Evolutionary conservation across 2,329 filamentous ascomycete genomes (phyloP).

Genomic region (Purpureocillium lavendulum): DNA sequence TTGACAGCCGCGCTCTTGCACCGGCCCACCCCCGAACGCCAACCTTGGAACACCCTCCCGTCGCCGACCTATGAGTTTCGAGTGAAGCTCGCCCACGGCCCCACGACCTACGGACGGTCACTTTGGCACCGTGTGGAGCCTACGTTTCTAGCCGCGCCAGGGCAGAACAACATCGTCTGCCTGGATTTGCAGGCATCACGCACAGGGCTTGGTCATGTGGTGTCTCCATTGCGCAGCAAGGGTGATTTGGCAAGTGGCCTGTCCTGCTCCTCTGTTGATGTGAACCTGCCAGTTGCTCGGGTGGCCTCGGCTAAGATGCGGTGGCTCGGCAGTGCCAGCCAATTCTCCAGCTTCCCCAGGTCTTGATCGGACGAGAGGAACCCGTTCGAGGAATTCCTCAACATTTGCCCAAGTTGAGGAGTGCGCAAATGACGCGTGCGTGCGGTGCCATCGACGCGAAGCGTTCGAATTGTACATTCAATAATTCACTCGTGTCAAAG

Average conservation of each 20-base stretch:
- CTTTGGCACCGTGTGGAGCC: conserved; percentile 25
- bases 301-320: not conserved
- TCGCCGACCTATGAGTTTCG: conserved; percentile 6
- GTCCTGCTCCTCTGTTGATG: too few relatives aligned
- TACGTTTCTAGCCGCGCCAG: conserved; percentile 2
- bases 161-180: conserved; percentile 11
- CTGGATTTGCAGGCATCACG: conserved; percentile 17
- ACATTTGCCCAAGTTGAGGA: too few relatives aligned
- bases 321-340: not conserved
- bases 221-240: too few relatives aligned
- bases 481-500: not conserved
- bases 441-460: too few relatives aligned
- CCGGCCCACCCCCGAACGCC: too few relatives aligned
- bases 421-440: too few relatives aligned
- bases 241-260: too few relatives aligned
- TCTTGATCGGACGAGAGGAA: not conserved
- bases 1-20: too few relatives aligned
- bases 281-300: too few relatives aligned
- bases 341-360: not conserved
- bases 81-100: conserved; percentile 2
- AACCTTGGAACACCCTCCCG: not conserved
- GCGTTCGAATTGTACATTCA: too few relatives aligned
- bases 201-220: conserved; percentile 2
- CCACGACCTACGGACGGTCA: conserved; percentile 8
- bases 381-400: not conserved